Evolutionary conservation across 768 basidiomycete species (phyloP), one percentile per base, ranked within the genome.

Genomic region (Chlorophyllum brunneum): DNA sequence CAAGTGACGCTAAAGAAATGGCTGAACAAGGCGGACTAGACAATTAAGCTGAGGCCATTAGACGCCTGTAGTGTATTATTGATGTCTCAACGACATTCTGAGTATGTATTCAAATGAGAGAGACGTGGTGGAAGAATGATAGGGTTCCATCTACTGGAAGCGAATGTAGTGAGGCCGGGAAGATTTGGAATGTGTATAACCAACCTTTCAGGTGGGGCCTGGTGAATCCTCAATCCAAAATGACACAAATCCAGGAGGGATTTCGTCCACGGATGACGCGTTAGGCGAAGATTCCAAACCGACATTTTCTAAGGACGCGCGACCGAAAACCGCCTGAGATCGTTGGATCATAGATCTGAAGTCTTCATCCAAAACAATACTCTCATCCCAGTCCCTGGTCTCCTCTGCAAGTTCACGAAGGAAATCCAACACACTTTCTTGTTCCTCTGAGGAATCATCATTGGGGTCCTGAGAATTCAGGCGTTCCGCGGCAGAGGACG

Each of bases 1-100:
- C 85, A 89, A 59, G 79, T 82, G 9, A 86, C 77, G 58, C 67
- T 93, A 49, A 88, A 80, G 63, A 88, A 87, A 63, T 92, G 91
- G 91, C 70, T 91, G 48, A 80, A 67, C 44, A 88, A 83, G 56
- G 77, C 78, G 1, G 71, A 72, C 58, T 75, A 59, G 20, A 39
- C 16, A 13, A 22, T 54, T 22, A 44, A 3, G 24, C 18, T 33
- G 18, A 20, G n/a, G 15, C 20, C 18, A 23, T n/a, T 38, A 37
- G 39, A 31, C 27, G 29, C 24, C 30, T 51, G 34, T 45, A 55
- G 11, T 43, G 39, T 41, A 48, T 39, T 44, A 52, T 52, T 26
- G 18, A 24, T 47, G 20, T 26, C 18, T 9, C 11, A 6, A 39
- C 27, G 30, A 30, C 34, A 37, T 26, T 36, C 9, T 33, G 22